Conservation (phyloP, 1,284 basidiomycete genomes). For the Cutaneotrichosporon sp. region DNA sequence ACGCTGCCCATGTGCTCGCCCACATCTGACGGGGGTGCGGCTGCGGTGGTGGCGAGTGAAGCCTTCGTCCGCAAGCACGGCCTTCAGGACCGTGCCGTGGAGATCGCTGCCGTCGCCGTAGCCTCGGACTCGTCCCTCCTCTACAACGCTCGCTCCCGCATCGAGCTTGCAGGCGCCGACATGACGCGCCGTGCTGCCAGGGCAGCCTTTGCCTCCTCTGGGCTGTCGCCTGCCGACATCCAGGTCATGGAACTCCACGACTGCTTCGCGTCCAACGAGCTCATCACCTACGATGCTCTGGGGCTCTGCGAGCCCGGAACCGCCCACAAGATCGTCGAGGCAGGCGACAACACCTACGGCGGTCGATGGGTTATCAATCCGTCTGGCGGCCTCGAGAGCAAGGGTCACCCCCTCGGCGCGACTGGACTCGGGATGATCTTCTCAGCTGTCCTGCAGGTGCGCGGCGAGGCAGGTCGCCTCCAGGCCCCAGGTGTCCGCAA, state of each 20-base stretch:
- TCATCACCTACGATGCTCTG: slow-evolving; percentile 25
- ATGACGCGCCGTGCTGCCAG: slow-evolving; percentile 19
- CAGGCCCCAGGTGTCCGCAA: slow-evolving; percentile 23
- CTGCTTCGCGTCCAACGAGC: slow-evolving; percentile 30
- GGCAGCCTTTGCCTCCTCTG: slow-evolving; percentile 20
- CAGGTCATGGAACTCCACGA: slow-evolving; percentile 30
- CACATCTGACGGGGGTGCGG: slow-evolving; percentile 23
- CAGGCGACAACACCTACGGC: slow-evolving; percentile 26
- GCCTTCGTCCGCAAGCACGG: slow-evolving; percentile 20
- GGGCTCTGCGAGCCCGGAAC: slow-evolving; percentile 17
- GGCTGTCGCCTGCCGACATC: slow-evolving; percentile 18
- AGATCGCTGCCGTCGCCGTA: slow-evolving; percentile 20
- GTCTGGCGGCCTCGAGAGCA: slow-evolving; percentile 25
- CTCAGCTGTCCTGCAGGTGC: slow-evolving; percentile 25
- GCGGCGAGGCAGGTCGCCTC: slow-evolving; percentile 24
- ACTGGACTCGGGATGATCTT: slow-evolving; percentile 29
- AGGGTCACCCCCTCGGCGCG: slow-evolving; percentile 28
- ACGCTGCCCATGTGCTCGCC: slow-evolving; percentile 29
- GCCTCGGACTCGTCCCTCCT: slow-evolving; percentile 24
- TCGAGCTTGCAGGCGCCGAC: slow-evolving; percentile 24
- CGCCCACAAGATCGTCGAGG: slow-evolving; percentile 24
- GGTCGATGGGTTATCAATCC: slow-evolving; percentile 28
- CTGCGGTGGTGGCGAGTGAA: slow-evolving; percentile 21
- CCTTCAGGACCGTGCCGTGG: slow-evolving; percentile 26
- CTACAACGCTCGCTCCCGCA: slow-evolving; percentile 22